Evolutionary conservation across 176 grass and related monocot genomes (phyloP).

Genomic region (Rhipidocladum racemiflorum): DNA sequence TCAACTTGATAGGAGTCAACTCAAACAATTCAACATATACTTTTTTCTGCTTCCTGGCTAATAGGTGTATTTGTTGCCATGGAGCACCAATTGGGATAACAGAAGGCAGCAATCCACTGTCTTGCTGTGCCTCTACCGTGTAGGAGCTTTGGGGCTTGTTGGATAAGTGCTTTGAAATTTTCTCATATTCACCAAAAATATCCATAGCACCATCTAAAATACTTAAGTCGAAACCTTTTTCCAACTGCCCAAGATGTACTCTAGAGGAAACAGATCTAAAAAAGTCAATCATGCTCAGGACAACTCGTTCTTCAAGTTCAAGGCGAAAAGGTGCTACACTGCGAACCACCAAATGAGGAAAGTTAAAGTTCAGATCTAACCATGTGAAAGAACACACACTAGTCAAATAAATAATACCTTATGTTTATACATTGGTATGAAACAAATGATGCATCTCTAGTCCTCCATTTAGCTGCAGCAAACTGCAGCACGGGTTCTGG

Average conservation of each 20-base stretch:
- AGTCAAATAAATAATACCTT: constrained; percentile 45
- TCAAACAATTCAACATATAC: constrained; percentile 87
- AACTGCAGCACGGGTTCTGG: constrained; percentile 56
- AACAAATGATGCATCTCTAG: constrained; percentile 67
- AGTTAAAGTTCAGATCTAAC: constrained; percentile 36
- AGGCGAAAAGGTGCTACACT: constrained; percentile 82
- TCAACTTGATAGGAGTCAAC: constrained; percentile 68
- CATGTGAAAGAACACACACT: constrained; percentile 9
- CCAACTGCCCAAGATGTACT: constrained; percentile 55
- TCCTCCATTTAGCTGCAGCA: constrained; percentile 79
- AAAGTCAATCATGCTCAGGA: constrained; percentile 87
- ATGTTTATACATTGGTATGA: constrained; percentile 83
- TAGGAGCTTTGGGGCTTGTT: constrained; percentile 36
- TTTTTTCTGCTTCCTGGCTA: constrained; percentile 88
- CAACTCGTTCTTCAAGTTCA: constrained; percentile 90
- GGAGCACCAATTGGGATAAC: constrained; percentile 86
- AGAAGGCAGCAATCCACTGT: constrained; percentile 63
- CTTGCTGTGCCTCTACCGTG: constrained; percentile 21
- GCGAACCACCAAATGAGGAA: constrained; percentile 32
- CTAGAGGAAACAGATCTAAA: constrained; percentile 72
- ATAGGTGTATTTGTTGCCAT: constrained; percentile 91
- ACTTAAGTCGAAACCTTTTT: constrained; percentile 60
- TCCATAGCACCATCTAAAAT: constrained; percentile 45
- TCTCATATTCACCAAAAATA: constrained; percentile 39
- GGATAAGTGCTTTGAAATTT: constrained; percentile 45